A percentile compares a stretch with the other conserved stretches of the same genome.
These are phyloP conservation scores for Fusarium sororula DNA, from an alignment of 2,329 filamentous ascomycete genomes.

Conservation along the genomic window DNA sequence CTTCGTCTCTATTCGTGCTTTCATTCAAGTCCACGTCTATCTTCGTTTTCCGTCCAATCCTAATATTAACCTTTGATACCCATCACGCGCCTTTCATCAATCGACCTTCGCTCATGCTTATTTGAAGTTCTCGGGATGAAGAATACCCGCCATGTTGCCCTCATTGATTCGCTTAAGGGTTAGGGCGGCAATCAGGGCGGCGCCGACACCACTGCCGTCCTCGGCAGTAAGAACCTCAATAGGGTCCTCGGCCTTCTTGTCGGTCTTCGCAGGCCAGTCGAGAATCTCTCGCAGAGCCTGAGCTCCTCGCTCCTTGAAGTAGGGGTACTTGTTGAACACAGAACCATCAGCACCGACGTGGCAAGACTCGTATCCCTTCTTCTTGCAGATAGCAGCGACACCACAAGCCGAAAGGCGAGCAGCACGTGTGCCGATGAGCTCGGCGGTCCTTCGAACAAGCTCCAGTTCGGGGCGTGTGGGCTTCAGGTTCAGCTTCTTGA, in stretches of 20 bases:
- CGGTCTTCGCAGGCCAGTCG: slow-evolving; percentile 82
- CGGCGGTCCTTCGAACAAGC: slow-evolving; percentile 86
- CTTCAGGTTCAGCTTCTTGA: slow-evolving; percentile 75
- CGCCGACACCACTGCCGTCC: slow-evolving; percentile 96
- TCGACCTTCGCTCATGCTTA: slow-evolving; percentile 26
- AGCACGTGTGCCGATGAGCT: slow-evolving; percentile 93
- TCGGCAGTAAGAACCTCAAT: slow-evolving; percentile 90
- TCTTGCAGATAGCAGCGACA: slow-evolving; percentile 95
- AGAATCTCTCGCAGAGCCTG: slow-evolving; percentile 92
- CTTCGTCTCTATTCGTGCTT: slow-evolving; percentile 26
- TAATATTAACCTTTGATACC: slow-evolving; percentile 20
- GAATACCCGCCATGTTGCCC: slow-evolving; percentile 70
- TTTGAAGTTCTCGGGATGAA: slow-evolving; percentile 70
- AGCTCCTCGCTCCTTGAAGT: slow-evolving; percentile 94
- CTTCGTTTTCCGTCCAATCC: slow-evolving; percentile 30
- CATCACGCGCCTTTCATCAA: slow-evolving; percentile 17
- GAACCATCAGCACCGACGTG: slow-evolving; percentile 97
- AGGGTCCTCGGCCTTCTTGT: slow-evolving; percentile 80
- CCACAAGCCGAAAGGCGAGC: slow-evolving; percentile 94
- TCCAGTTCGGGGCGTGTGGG: slow-evolving; percentile 84
- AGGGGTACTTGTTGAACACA: slow-evolving; percentile 99
- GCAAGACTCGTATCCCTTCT: slow-evolving; percentile 88
- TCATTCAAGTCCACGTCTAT: slow-evolving; percentile 34
- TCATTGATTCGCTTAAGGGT: slow-evolving; percentile 71
- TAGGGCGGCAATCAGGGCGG: slow-evolving; percentile 86